Evolutionary conservation across 108 stramenopile species (phyloP), one percentile per base, ranked within the genome.

Genomic region (Seminavis robusta): DNA sequence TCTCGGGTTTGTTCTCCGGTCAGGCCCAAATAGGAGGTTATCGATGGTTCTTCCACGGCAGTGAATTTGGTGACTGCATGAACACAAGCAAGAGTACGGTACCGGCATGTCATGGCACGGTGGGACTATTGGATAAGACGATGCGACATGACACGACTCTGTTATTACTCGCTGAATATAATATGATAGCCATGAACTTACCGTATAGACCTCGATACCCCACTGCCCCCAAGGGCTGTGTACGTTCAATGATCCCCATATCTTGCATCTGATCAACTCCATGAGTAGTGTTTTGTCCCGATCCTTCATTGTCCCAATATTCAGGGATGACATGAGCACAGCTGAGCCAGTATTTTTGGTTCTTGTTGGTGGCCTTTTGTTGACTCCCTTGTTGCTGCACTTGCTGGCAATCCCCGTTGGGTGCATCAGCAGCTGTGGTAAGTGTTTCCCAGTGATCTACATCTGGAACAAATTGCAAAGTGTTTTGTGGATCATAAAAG

Each of bases 1-100:
- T 17, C 29, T 40, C 59, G 53, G 9, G 63, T 63, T 4, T 70
- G 50, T 42, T 68, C 55, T 24, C 59, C 55, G 47, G 21, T 9
- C 21, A 71, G 13, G 0, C 81, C 81, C 50, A 47, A 52, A 33
- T 74, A 77, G 11, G 50, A 36, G 6, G 37, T 11, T 6, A 82
- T 31, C 1, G 45, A 31, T n/a, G 70, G 74, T 56, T 75, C 49
- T 19, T 28, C 15, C 37, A 49, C 55, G 0, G 46, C 62, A 0
- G 66, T 56, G 34, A 43, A 63, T 21, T 40, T 33, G 15, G 74
- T 62, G 34, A 82, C n/a, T n/a, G n/a, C n/a, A n/a, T n/a, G n/a
- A n/a, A n/a, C n/a, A n/a, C n/a, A n/a, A n/a, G n/a, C n/a, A n/a
- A n/a, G n/a, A n/a, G n/a, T n/a, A n/a, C n/a, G n/a, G n/a, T n/a